These are phyloP conservation scores for Colletotrichum euphorbiae DNA, from an alignment of 2,329 filamentous ascomycete species.

Conservation along the genomic window DNA sequence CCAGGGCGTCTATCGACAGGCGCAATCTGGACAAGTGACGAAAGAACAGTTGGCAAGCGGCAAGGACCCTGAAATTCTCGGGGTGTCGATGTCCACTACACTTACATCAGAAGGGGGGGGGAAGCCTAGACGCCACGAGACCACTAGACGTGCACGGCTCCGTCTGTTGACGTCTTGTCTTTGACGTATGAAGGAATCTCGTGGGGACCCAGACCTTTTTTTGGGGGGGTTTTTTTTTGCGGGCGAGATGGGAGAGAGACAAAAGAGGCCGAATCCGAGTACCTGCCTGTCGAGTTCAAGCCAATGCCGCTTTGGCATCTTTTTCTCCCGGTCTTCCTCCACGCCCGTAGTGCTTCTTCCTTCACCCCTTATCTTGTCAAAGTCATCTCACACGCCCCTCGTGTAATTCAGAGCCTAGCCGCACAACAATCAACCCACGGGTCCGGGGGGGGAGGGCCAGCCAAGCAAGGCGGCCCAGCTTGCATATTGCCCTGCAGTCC, in stretches of 20 bases:
- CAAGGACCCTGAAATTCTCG: slow-evolving; percentile 10
- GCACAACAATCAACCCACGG: no score
- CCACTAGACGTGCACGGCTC: background rate
- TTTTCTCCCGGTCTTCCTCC: background rate
- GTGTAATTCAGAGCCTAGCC: no score
- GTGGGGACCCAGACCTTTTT: background rate
- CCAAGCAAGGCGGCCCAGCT: no score
- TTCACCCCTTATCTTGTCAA: background rate
- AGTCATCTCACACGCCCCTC: background rate
- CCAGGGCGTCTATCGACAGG: background rate
- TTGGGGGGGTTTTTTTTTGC: background rate
- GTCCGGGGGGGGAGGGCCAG: no score
- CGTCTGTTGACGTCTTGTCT: slow-evolving; percentile 6
- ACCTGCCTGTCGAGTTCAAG: slow-evolving; percentile 1
- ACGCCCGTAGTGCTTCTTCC: background rate
- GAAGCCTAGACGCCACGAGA: background rate
- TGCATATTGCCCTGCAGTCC: no score
- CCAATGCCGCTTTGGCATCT: slow-evolving; percentile 6
- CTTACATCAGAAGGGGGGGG: background rate
- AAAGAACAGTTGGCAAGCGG: background rate
- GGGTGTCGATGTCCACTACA: background rate
- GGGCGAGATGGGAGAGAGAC: background rate
- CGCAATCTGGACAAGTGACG: background rate
- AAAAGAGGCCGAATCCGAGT: slow-evolving; percentile 12
- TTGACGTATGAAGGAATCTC: slow-evolving; percentile 16